Conservation (phyloP, 83 land plant species). For the Picea abies region DNA sequence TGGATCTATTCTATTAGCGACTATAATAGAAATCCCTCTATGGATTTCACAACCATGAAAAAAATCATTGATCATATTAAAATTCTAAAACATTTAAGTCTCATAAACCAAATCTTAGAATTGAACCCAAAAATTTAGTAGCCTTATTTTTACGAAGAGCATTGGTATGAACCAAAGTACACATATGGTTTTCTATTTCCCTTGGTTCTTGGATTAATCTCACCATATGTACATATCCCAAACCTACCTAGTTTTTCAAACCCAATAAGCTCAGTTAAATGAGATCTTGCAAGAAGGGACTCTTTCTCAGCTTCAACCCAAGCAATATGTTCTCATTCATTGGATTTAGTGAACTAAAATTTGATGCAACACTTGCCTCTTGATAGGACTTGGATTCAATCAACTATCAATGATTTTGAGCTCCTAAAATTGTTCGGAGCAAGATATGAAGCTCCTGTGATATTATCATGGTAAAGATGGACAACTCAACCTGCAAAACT, state of each 20-base stretch:
- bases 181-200: constrained; percentile 26
- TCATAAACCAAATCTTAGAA: constrained; percentile 77
- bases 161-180: background rate
- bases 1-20: too few relatives aligned
- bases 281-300: constrained; percentile 79
- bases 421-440: too few relatives aligned
- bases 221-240: constrained; percentile 21
- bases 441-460: too few relatives aligned
- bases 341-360: too few relatives aligned
- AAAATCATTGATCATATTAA: too few relatives aligned
- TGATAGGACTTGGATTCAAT: too few relatives aligned
- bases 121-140: constrained; percentile 80
- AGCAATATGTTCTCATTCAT: constrained; percentile 43
- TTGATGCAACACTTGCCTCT: too few relatives aligned
- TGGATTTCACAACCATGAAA: too few relatives aligned
- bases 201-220: constrained; percentile 1
- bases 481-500: too few relatives aligned
- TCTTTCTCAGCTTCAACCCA: constrained; percentile 77
- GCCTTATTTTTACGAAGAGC: constrained; percentile 70
- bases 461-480: too few relatives aligned
- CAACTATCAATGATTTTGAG: too few relatives aligned
- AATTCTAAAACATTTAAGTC: constrained; percentile 30
- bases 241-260: background rate
- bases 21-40: too few relatives aligned
- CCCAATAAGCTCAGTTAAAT: constrained; percentile 49